Base-by-base conservation (phyloP, 2,329 filamentous ascomycete genomes). In the Ciborinia camelliae region DNA sequence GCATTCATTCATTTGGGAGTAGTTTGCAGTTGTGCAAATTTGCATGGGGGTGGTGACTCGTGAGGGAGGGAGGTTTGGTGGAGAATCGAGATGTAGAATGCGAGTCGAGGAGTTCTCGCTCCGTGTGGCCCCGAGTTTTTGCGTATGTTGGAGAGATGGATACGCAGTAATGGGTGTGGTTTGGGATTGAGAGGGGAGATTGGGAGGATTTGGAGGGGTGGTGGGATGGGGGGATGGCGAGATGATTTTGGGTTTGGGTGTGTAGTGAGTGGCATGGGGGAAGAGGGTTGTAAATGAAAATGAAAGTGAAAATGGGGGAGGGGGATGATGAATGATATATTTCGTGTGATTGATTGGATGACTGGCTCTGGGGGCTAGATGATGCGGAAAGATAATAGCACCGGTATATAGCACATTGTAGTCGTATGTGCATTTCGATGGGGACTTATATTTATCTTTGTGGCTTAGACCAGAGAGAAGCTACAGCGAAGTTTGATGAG, bases 331-430 rank as follows among this genome's bases (percentile, higher is more conserved):
- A 77, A 74, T 15, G 76, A 79, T 65, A 79, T 65, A 81, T 87
- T 68, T 71, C 71, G 41, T 69, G 67, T 51, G 82, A 94, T 60
- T 90, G 93, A 79, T 77, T 95, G 66, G 90, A 95, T 55, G 39
- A 14, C 23, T 28, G 35, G 23, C 28, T 41, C 43, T 30, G 15
- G 7, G 9, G 28, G 15, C 26, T n/a, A n/a, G n/a, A 55, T 8
- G 18, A 14, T 41, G 26, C 53, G 41, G 37, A 41, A 43, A 43
- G 15, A 41, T 30, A 41, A 55, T 30, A 37, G 52, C 26, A 30
- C 26, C 23, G 37, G 18, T n/a, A 53, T 43, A 30, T n/a, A 43
- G n/a, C 39, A 32, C 20, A 43, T 9, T 32, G 7, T 3, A 32
- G 45, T 26, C 35, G 23, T 10, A 6, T 57, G 32, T 41, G 18